A percentile compares a stretch with the other conserved stretches of the same genome.
phyloP scores from a whole-genome alignment of 441 rosid species.

The Adansonia madagascariensis region DNA sequence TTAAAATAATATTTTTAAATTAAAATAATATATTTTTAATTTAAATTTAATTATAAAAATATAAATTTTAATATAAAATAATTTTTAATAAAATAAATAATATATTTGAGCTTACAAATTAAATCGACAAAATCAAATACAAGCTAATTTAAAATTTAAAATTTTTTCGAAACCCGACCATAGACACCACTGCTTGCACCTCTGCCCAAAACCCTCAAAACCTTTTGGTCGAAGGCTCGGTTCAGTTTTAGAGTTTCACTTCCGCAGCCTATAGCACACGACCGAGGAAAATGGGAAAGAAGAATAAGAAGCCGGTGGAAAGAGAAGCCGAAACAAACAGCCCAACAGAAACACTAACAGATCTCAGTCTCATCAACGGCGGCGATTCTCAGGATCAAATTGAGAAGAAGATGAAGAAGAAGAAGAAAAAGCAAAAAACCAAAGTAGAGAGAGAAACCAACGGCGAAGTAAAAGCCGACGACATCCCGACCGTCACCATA shows the following conservation, averaged over 20 bases:
- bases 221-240: conserved; percentile 35
- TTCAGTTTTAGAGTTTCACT: neutral
- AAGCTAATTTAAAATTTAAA: too few relatives aligned
- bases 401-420: too few relatives aligned
- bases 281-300: conserved; percentile 62
- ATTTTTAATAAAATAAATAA: too few relatives aligned
- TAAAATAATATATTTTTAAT: too few relatives aligned
- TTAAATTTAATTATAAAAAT: too few relatives aligned
- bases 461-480: conserved; percentile 34
- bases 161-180: too few relatives aligned
- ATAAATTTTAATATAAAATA: too few relatives aligned
- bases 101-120: too few relatives aligned
- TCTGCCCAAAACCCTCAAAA: conserved; percentile 32
- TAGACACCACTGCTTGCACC: too few relatives aligned
- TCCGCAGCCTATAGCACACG: neutral
- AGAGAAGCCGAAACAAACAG: conserved; percentile 37
- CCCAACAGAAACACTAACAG: conserved; percentile 16
- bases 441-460: conserved; percentile 30
- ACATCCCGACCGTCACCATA: conserved; percentile 67
- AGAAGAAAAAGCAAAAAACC: conserved; percentile 41
- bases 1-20: too few relatives aligned
- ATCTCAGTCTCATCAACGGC: conserved; percentile 20
- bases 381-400: conserved; percentile 32
- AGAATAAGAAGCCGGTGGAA: conserved; percentile 44
- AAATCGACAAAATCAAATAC: too few relatives aligned